phyloP scores from a whole-genome alignment of 345 rosid species.

The Noccaea caerulescens region DNA sequence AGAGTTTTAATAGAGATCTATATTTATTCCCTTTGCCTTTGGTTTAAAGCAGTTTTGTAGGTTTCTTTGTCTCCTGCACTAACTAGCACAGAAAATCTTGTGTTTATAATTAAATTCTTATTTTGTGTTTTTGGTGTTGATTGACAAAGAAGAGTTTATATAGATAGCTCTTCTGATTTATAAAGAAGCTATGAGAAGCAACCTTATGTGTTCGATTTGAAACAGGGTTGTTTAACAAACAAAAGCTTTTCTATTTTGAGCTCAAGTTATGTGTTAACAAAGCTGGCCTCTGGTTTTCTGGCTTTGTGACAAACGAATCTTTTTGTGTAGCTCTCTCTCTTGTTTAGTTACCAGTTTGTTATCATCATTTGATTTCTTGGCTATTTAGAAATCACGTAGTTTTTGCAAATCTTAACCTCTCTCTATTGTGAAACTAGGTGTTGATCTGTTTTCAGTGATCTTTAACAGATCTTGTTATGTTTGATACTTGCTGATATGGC shows the following conservation, averaged over 20 bases:
- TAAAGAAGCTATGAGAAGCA: conserved; percentile 40
- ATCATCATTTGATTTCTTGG: too few species aligned
- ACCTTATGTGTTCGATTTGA: conserved; percentile 36
- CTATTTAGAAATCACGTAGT: too few species aligned
- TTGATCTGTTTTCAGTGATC: too few species aligned
- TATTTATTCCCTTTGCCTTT: neutral
- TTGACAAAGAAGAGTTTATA: conserved; percentile 15
- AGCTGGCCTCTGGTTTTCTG: too few species aligned
- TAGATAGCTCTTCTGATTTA: conserved; percentile 31
- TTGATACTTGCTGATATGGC: too few species aligned
- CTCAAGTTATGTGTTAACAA: too few species aligned
- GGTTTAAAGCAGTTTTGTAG: neutral
- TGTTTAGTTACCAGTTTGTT: too few species aligned
- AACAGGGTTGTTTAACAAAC: conserved; percentile 45
- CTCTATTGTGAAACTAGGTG: too few species aligned
- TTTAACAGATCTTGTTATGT: too few species aligned
- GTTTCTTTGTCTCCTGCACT: conserved; percentile 35
- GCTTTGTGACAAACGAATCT: too few species aligned
- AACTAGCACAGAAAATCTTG: neutral
- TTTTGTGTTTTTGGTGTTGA: neutral
- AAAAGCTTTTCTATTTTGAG: neutral
- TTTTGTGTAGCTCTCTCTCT: too few species aligned
- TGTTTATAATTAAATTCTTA: neutral
- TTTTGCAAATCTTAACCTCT: too few species aligned
- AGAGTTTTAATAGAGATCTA: neutral